phyloP scores from a whole-genome alignment of 768 basidiomycete genomes.

The Lepiota venenata region DNA sequence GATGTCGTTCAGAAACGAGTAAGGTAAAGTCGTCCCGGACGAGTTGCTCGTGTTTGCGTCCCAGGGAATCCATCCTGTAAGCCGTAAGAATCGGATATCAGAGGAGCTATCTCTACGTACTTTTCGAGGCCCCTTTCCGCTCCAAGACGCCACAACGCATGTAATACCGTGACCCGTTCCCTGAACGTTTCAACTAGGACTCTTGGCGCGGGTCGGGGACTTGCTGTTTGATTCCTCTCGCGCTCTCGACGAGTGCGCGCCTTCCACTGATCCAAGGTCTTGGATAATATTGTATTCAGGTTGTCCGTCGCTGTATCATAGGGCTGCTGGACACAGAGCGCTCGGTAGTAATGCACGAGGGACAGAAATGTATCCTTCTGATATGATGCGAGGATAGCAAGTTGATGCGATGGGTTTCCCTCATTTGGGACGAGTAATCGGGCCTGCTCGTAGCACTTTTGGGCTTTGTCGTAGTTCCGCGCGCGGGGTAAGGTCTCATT shows the following conservation, averaged over 20 bases:
- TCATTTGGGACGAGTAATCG: constrained; percentile 78
- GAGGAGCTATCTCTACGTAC: constrained; percentile 35
- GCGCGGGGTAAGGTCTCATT: constrained; percentile 50
- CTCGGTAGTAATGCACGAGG: constrained; percentile 85
- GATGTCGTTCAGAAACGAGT: constrained; percentile 63
- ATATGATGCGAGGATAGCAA: constrained; percentile 90
- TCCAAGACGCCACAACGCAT: constrained; percentile 67
- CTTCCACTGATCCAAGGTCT: constrained; percentile 60
- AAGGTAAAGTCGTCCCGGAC: constrained; percentile 54
- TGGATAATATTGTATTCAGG: constrained; percentile 66
- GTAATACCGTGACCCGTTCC: constrained; percentile 70
- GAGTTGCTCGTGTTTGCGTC: constrained; percentile 42
- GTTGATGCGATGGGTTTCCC: constrained; percentile 94
- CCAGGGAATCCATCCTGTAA: constrained; percentile 46
- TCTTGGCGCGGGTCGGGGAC: constrained; percentile 39
- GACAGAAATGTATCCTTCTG: constrained; percentile 78
- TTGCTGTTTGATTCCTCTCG: constrained; percentile 26
- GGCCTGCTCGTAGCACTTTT: constrained; percentile 84
- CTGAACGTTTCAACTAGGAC: constrained; percentile 63
- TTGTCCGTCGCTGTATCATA: constrained; percentile 90
- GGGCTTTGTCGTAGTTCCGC: constrained; percentile 71
- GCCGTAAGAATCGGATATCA: constrained; percentile 11
- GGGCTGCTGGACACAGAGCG: constrained; percentile 80
- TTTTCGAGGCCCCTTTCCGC: constrained; percentile 53
- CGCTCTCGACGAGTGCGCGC: constrained; percentile 39